Conservation (phyloP, 1,139 yeast genomes). For the Sugiyamaella grinbergsii region DNA sequence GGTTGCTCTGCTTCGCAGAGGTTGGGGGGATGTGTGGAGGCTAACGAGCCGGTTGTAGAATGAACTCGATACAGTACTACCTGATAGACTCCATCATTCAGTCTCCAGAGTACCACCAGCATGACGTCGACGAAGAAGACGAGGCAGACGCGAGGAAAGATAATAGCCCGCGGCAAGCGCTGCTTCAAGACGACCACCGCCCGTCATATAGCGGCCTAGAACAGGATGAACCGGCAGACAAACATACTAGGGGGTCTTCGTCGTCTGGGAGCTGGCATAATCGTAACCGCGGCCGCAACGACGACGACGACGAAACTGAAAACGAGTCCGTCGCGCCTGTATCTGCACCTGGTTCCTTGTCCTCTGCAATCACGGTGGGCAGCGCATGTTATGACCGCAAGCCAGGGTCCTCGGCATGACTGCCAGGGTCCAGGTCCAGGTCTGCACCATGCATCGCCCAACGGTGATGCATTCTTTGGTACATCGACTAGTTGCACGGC, state of each 20-base stretch:
- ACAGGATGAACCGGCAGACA: too few relatives aligned
- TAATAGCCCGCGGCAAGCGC: background rate
- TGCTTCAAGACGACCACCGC: background rate
- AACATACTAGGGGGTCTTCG: too few relatives aligned
- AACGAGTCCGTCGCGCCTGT: background rate
- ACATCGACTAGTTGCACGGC: too few relatives aligned
- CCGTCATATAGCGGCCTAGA: too few relatives aligned
- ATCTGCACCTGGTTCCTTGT: slow-evolving; percentile 6
- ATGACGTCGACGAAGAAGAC: background rate
- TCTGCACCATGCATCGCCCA: slow-evolving; percentile 9
- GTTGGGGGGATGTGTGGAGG: background rate
- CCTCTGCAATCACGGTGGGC: slow-evolving; percentile 5
- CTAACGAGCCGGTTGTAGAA: slow-evolving; percentile 33
- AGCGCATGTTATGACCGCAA: slow-evolving; percentile 9
- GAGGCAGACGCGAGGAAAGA: background rate
- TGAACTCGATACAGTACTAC: slow-evolving; percentile 86
- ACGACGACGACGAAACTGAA: slow-evolving; percentile 8
- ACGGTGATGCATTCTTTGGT: background rate
- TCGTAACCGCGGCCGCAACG: background rate
- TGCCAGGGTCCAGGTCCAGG: background rate
- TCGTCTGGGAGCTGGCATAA: too few relatives aligned
- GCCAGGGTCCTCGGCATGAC: background rate
- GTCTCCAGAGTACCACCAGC: slow-evolving; percentile 46
- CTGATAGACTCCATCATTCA: slow-evolving; percentile 87
- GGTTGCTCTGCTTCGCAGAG: slow-evolving; percentile 20